These are phyloP conservation scores for Scheffersomyces amazonensis DNA, from an alignment of 805 yeast genomes.

Conservation along the genomic window DNA sequence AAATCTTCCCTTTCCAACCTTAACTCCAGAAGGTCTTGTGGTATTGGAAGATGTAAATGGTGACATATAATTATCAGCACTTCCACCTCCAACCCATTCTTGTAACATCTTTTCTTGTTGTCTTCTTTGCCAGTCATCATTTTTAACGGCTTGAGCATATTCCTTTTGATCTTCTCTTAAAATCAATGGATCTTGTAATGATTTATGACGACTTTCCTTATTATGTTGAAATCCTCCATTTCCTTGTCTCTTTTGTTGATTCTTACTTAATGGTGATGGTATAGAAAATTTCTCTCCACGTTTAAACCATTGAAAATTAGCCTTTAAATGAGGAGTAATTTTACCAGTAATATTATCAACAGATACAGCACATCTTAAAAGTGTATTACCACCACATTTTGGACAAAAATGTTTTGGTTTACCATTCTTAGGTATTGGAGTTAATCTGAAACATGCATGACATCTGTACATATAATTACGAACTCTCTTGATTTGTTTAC, in stretches of 20 bases:
- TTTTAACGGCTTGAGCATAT: constrained; percentile 81
- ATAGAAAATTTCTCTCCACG: constrained; percentile 81
- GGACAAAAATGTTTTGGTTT: constrained; percentile 87
- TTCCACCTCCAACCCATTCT: constrained; percentile 94
- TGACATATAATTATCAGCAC: constrained; percentile 80
- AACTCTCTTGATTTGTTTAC: constrained; percentile 78
- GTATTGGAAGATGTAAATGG: constrained; percentile 62
- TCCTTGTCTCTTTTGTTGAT: constrained; percentile 67
- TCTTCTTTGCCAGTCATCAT: constrained; percentile 82
- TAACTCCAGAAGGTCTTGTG: constrained; percentile 57
- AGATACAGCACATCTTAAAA: constrained; percentile 87
- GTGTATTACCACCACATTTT: constrained; percentile 90
- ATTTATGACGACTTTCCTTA: constrained; percentile 54
- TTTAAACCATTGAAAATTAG: constrained; percentile 90
- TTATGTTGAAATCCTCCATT: constrained; percentile 78
- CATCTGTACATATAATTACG: constrained; percentile 94
- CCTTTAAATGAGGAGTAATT: constrained; percentile 82
- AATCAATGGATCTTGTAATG: constrained; percentile 47
- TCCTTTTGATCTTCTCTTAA: constrained; percentile 94
- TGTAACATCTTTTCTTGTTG: constrained; percentile 82
- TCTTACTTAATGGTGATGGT: constrained; percentile 85
- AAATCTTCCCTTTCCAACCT: constrained; percentile 81
- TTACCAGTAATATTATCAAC: constrained; percentile 77
- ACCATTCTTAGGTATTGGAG: constrained; percentile 75
- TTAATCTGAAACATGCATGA: constrained; percentile 89